A percentile compares a stretch with the other conserved stretches of the same genome.
phyloP scores from a whole-genome alignment of 495 filamentous ascomycete species.

The Friedmanniomyces endolithicus region DNA sequence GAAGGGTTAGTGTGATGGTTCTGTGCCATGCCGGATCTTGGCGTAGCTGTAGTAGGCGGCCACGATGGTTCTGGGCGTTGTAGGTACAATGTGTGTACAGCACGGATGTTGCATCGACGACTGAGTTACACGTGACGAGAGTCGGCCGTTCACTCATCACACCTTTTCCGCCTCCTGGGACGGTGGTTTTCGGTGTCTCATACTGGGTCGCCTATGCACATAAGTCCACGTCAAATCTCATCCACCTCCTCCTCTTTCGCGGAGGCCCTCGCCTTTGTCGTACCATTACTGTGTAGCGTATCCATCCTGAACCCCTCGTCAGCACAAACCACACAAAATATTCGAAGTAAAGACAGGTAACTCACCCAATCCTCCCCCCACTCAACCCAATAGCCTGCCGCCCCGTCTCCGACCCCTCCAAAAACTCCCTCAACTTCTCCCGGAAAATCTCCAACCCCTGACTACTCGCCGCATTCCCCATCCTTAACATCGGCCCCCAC shows the following conservation, averaged over 20 bases:
- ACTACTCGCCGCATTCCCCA: constrained; percentile 74
- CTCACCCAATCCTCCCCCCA: constrained; percentile 7
- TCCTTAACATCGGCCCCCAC: constrained; percentile 88
- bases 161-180: too few relatives aligned
- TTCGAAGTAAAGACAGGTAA: neutral
- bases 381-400: constrained; percentile 65
- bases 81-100: too few relatives aligned
- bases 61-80: too few relatives aligned
- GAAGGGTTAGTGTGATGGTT: constrained; percentile 12
- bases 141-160: too few relatives aligned
- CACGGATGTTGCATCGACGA: too few relatives aligned
- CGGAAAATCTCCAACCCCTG: constrained; percentile 85
- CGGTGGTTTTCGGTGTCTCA: neutral
- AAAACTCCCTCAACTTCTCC: constrained; percentile 72
- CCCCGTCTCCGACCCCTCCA: constrained; percentile 68
- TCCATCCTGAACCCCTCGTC: constrained; percentile 35
- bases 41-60: too few relatives aligned
- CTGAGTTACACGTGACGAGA: too few relatives aligned
- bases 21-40: too few relatives aligned
- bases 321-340: constrained; percentile 29
- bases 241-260: constrained; percentile 34
- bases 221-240: constrained; percentile 30
- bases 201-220: constrained; percentile 8
- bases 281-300: constrained; percentile 48
- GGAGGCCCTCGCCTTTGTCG: constrained; percentile 32